A percentile compares a stretch with the other conserved stretches of the same genome.
Conservation (phyloP, 192 early-diverging fungal species). For the Jimgerdemannia lactiflua region DNA sequence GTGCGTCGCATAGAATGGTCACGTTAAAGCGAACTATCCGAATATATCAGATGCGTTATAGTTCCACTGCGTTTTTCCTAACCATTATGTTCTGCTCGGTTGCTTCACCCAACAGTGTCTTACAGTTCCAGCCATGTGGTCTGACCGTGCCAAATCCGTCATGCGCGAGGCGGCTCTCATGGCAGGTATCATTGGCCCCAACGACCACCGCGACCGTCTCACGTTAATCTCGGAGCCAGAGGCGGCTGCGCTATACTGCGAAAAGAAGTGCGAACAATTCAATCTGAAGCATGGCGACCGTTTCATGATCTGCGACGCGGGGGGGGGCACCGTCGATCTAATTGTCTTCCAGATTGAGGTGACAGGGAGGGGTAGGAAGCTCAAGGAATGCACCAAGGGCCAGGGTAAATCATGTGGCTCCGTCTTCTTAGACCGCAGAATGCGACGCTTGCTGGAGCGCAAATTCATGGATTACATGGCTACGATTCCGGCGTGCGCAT, state of each 20-base stretch:
- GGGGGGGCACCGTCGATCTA: conserved; percentile 51
- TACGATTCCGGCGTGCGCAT: conserved; percentile 13
- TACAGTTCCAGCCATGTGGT: conserved; percentile 50
- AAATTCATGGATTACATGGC: conserved; percentile 21
- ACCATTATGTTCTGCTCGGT: conserved; percentile 2
- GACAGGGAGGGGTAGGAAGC: conserved; percentile 20
- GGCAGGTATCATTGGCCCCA: conserved; percentile 40
- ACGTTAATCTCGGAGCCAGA: conserved; percentile 51
- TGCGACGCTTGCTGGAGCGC: conserved; percentile 36
- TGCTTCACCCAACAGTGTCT: conserved; percentile 26
- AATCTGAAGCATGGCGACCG: conserved; percentile 44
- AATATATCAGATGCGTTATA: no score
- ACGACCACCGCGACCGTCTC: conserved; percentile 37
- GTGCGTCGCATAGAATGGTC: no score
- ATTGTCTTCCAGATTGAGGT: conserved; percentile 43
- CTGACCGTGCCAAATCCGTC: conserved; percentile 42
- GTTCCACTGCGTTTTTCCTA: no score
- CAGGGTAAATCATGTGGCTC: conserved; percentile 49
- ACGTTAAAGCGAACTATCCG: no score
- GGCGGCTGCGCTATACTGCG: conserved; percentile 52
- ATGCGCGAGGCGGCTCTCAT: conserved; percentile 48
- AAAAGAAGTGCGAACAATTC: conserved; percentile 49
- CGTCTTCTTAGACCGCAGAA: conserved; percentile 46
- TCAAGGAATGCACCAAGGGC: conserved; percentile 44
- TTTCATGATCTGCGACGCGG: conserved; percentile 55